These are phyloP conservation scores for Botrytis elliptica DNA, from an alignment of 2,329 filamentous ascomycete genomes.

Conservation along the genomic window DNA sequence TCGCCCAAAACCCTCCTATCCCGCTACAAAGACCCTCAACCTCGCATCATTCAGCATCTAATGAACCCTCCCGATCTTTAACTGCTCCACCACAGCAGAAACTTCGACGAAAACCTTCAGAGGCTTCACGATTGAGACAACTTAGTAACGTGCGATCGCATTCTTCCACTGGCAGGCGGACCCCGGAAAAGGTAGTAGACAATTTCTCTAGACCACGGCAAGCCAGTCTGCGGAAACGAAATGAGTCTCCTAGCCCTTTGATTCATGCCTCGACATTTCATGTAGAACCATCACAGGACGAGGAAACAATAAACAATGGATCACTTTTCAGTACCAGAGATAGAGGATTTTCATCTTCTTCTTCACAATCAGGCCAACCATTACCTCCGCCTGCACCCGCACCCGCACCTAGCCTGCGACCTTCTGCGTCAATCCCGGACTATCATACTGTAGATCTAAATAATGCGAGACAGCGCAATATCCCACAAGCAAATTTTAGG, in stretches of 20 bases:
- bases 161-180: constrained; percentile 31
- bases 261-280: constrained; percentile 31
- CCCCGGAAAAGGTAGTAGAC: constrained; percentile 30
- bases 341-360: constrained; percentile 36
- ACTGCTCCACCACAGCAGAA: constrained; percentile 29
- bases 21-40: constrained; percentile 30
- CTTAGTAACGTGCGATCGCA: constrained; percentile 37
- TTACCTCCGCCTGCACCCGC: constrained; percentile 16
- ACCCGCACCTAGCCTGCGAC: constrained; percentile 27
- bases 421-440: constrained; percentile 39
- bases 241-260: constrained; percentile 34
- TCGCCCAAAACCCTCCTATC: constrained; percentile 10
- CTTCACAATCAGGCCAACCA: constrained; percentile 32
- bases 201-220: constrained; percentile 38
- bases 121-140: constrained; percentile 38
- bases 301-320: constrained; percentile 26
- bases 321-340: constrained; percentile 27
- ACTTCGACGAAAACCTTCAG: constrained; percentile 35
- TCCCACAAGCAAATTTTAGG: constrained; percentile 32
- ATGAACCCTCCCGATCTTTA: constrained; percentile 30
- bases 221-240: constrained; percentile 32
- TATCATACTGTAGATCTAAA: constrained; percentile 36
- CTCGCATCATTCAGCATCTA: constrained; percentile 29
- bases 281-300: constrained; percentile 28
- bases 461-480: constrained; percentile 36